Conservation (phyloP, 176 grass and related monocot species). For the Ensete ventricosum region DNA sequence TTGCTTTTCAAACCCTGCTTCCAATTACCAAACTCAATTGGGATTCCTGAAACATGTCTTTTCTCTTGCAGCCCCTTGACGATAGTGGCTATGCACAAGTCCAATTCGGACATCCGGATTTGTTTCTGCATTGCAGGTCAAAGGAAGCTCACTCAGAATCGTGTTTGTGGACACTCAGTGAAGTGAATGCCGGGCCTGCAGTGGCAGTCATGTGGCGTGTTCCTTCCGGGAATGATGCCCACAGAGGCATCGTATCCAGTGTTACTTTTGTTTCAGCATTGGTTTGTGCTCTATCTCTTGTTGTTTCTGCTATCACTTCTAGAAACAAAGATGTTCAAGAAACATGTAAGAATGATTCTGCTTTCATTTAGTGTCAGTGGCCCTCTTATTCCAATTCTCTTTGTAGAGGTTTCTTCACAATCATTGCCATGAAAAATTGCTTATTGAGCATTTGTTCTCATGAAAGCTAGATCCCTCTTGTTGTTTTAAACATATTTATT, state of each 20-base stretch:
- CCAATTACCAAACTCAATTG: not conserved
- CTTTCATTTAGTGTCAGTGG: not conserved
- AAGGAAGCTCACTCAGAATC: slow-evolving; percentile 23
- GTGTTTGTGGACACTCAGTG: slow-evolving; percentile 30
- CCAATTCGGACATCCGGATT: slow-evolving; percentile 34
- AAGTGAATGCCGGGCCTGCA: slow-evolving; percentile 14
- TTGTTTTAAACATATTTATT: too few species aligned
- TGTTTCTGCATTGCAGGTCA: slow-evolving; percentile 50
- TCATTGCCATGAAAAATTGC: too few species aligned
- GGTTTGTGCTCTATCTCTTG: slow-evolving; percentile 50
- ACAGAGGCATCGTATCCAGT: slow-evolving; percentile 47
- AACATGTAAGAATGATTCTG: not conserved
- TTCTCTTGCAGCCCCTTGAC: slow-evolving; percentile 52
- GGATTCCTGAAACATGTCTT: not conserved
- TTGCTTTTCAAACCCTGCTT: not conserved
- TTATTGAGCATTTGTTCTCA: too few species aligned
- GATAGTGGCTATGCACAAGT: slow-evolving; percentile 36
- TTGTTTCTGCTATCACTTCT: slow-evolving; percentile 35
- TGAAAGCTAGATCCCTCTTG: too few species aligned
- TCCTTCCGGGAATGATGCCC: slow-evolving; percentile 59
- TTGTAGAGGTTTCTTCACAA: too few species aligned
- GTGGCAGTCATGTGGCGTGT: slow-evolving; percentile 42
- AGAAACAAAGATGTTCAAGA: not conserved
- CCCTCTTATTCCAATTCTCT: too few species aligned
- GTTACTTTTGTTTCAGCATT: slow-evolving; percentile 65